Percentiles rank a stretch among this genome's conserved stretches.
These are phyloP conservation scores for Penicillium sp. DNA, from an alignment of 2,329 filamentous ascomycete species.

Conservation along the genomic window DNA sequence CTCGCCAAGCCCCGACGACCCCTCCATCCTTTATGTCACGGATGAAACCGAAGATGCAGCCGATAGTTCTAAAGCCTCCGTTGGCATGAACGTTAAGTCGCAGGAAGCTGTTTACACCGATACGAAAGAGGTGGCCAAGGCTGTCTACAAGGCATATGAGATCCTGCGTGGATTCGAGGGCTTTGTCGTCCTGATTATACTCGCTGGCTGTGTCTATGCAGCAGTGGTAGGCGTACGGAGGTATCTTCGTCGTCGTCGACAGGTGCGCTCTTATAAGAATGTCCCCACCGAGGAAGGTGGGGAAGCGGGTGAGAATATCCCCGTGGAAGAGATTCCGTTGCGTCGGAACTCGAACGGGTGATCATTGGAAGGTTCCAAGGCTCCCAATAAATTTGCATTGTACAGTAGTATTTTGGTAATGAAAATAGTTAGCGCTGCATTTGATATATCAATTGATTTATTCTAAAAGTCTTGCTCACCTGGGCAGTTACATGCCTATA, in stretches of 20 bases:
- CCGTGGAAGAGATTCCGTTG: constrained; percentile 7
- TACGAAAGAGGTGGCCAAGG: constrained; percentile 14
- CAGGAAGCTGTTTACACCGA: not conserved
- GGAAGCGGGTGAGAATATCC: constrained; percentile 3
- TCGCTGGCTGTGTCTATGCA: constrained; percentile 13
- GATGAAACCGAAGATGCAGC: constrained; percentile 7
- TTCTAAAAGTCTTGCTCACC: too few relatives aligned
- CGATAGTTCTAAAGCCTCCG: not conserved
- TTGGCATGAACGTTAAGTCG: not conserved
- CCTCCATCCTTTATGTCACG: constrained; percentile 1
- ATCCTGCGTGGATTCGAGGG: constrained; percentile 17
- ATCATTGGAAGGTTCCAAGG: not conserved
- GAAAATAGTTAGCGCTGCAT: not conserved
- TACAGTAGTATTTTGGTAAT: not conserved
- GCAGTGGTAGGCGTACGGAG: constrained; percentile 18
- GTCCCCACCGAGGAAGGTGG: constrained; percentile 23
- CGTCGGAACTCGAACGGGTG: not conserved
- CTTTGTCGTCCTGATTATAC: constrained; percentile 1
- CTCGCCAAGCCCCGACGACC: constrained; percentile 23
- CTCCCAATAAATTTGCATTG: not conserved
- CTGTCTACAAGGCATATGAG: constrained; percentile 26
- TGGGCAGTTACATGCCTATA: too few relatives aligned
- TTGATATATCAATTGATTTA: too few relatives aligned
- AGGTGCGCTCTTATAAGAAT: constrained; percentile 23
- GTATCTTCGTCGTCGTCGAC: constrained; percentile 20